Base-by-base conservation (phyloP, 768 basidiomycete genomes). In the Pleurotus djamor region DNA sequence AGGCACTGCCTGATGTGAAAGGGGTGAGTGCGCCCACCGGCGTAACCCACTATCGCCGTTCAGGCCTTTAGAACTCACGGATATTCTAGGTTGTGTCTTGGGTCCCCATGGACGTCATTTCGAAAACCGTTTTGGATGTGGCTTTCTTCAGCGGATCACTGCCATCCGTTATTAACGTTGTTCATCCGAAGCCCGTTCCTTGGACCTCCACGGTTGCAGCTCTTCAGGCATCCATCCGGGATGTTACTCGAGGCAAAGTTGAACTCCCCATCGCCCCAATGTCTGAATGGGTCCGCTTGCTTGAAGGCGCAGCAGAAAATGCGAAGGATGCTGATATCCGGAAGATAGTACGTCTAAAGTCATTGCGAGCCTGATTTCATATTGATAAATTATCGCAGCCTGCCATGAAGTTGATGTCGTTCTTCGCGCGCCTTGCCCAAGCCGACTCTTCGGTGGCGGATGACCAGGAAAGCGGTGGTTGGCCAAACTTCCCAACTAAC, bases 361-460 rank as follows among this genome's bases (percentile, higher is more conserved):
- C n/a, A n/a, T n/a, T n/a, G n/a, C n/a, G n/a, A n/a, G n/a, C n/a
- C n/a, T n/a, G n/a, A n/a, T n/a, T n/a, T n/a, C n/a, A n/a, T n/a
- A n/a, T n/a, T n/a, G n/a, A n/a, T n/a, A n/a, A n/a, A n/a, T n/a
- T n/a, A n/a, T n/a, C n/a, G n/a, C n/a, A n/a, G 75, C 75, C 74
- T 41, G 74, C 72, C 5, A 59, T 73, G 28, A 75, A 74, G 52
- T 69, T 77, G 9, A 60, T 75, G 1, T 66, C 71, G 14, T 76
- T 74, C 33, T 56, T 56, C 17, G 10, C 21, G 17, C 36, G 28
- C 7, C 16, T 67, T 32, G 62, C 64, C 1, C 37, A 62, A 9
- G 57, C 60, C 37, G 67, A 69, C 43, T 51, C 44, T 51, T 55
- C 38, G 8, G 35, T 61, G 59, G 54, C n/a, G 2, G 52, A 14